phyloP scores from a whole-genome alignment of 768 basidiomycete genomes.

The Leccinum subtestaceum region DNA sequence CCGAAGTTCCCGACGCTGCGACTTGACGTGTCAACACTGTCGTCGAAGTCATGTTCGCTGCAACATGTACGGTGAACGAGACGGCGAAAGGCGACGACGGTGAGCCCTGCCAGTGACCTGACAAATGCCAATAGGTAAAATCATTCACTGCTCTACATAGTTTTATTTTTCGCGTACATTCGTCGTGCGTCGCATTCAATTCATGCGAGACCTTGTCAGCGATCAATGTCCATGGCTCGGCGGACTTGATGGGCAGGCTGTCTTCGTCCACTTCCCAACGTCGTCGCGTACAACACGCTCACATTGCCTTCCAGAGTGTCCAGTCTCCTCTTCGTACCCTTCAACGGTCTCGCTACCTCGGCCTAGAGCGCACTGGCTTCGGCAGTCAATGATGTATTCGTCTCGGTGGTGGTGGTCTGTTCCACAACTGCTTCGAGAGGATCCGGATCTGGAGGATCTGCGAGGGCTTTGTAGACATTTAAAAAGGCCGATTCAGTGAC shows the following conservation, averaged over 20 bases:
- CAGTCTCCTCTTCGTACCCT: slow-evolving; percentile 70
- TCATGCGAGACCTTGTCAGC: slow-evolving; percentile 86
- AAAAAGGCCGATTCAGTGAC: slow-evolving; percentile 92
- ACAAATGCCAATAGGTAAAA: background rate
- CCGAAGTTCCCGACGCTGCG: slow-evolving; percentile 87
- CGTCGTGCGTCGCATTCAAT: slow-evolving; percentile 94
- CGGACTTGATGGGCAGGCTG: background rate
- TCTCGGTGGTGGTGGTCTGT: slow-evolving; percentile 77
- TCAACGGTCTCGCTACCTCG: slow-evolving; percentile 64
- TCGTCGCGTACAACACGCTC: slow-evolving; percentile 13
- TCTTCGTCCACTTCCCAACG: background rate
- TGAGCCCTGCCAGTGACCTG: background rate
- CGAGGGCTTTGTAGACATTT: slow-evolving; percentile 91
- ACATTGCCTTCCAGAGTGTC: slow-evolving; percentile 86
- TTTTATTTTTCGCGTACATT: slow-evolving; percentile 71
- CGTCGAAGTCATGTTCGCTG: slow-evolving; percentile 88
- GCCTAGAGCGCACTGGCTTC: slow-evolving; percentile 75
- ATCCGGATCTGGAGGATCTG: slow-evolving; percentile 96
- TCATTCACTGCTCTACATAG: slow-evolving; percentile 85
- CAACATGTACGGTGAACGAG: background rate
- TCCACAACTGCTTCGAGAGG: slow-evolving; percentile 96
- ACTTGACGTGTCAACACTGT: slow-evolving; percentile 71
- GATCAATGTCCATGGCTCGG: slow-evolving; percentile 79
- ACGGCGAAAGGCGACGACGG: background rate
- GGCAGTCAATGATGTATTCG: slow-evolving; percentile 35